Conservation (phyloP, 2,329 filamentous ascomycete species). For the Zymoseptoria brevis region DNA sequence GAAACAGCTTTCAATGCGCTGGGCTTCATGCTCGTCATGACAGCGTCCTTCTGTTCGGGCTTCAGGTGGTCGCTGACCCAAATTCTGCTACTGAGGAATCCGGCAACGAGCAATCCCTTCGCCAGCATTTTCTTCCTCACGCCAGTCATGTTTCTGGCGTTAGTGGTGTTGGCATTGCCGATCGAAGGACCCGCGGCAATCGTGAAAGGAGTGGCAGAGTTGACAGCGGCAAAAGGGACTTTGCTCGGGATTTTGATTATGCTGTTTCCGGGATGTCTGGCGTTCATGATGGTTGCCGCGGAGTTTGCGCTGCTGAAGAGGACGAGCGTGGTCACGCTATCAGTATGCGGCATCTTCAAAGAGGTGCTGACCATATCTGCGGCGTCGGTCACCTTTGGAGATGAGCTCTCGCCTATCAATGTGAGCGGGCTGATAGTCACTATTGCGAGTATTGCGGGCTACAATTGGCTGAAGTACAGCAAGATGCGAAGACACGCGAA, state of each 20-base stretch:
- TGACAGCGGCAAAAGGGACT: constrained; percentile 61
- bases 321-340: constrained; percentile 90
- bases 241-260: constrained; percentile 63
- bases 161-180: constrained; percentile 72
- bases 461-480: constrained; percentile 90
- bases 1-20: constrained; percentile 81
- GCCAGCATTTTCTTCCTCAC: constrained; percentile 97
- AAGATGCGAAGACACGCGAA: constrained; percentile 76
- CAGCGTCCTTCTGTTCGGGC: constrained; percentile 87
- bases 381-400: constrained; percentile 79
- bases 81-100: constrained; percentile 86
- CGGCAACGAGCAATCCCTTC: constrained; percentile 92
- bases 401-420: constrained; percentile 80
- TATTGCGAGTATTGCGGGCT: constrained; percentile 70
- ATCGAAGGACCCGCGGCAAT: constrained; percentile 73
- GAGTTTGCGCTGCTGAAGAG: constrained; percentile 94
- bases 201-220: constrained; percentile 53
- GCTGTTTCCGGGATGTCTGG: constrained; percentile 81
- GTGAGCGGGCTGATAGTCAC: constrained; percentile 81
- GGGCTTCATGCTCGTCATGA: constrained; percentile 88
- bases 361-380: constrained; percentile 93
- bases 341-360: constrained; percentile 97
- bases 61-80: constrained; percentile 99
- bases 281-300: constrained; percentile 92
- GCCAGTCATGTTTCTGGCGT: constrained; percentile 84